phyloP scores from a whole-genome alignment of 768 basidiomycete species.

The Lactarius trivialis region DNA sequence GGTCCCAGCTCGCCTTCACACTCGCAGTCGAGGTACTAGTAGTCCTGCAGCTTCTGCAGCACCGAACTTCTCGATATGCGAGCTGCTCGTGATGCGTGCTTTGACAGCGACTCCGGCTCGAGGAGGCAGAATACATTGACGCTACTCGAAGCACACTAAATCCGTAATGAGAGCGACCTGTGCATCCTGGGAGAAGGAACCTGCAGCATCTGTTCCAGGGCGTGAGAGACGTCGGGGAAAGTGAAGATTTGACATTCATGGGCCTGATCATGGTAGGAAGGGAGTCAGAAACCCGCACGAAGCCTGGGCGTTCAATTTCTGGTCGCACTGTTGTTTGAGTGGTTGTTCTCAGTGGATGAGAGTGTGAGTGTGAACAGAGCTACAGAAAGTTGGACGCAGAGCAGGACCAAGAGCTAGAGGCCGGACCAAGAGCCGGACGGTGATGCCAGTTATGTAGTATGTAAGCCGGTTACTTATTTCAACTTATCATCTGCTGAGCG shows the following conservation, averaged over 20 bases:
- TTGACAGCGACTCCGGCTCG: constrained; percentile 67
- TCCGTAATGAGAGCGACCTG: constrained; percentile 3
- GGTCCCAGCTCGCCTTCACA: constrained; percentile 50
- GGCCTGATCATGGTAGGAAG: constrained; percentile 29
- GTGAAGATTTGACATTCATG: constrained; percentile 38
- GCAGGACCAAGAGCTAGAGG: too few species aligned
- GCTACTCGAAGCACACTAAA: not conserved
- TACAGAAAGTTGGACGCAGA: too few species aligned
- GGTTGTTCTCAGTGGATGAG: too few species aligned
- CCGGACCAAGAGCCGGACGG: too few species aligned
- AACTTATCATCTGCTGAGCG: too few species aligned
- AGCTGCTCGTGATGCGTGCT: constrained; percentile 63
- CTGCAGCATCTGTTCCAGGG: not conserved
- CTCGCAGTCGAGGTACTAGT: constrained; percentile 30
- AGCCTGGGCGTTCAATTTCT: not conserved
- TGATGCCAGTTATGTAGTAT: too few species aligned
- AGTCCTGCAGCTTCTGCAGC: constrained; percentile 33
- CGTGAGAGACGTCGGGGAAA: not conserved
- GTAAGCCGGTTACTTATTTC: constrained; percentile 62
- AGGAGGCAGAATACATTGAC: constrained; percentile 43
- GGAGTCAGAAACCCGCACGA: constrained; percentile 17
- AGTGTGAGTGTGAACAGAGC: too few species aligned
- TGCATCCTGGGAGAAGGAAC: not conserved
- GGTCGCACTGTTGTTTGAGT: too few species aligned
- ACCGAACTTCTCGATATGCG: constrained; percentile 54